A percentile compares a stretch with the other conserved stretches of the same genome.
phyloP scores from a whole-genome alignment of 805 yeast genomes.

The Candida takata region DNA sequence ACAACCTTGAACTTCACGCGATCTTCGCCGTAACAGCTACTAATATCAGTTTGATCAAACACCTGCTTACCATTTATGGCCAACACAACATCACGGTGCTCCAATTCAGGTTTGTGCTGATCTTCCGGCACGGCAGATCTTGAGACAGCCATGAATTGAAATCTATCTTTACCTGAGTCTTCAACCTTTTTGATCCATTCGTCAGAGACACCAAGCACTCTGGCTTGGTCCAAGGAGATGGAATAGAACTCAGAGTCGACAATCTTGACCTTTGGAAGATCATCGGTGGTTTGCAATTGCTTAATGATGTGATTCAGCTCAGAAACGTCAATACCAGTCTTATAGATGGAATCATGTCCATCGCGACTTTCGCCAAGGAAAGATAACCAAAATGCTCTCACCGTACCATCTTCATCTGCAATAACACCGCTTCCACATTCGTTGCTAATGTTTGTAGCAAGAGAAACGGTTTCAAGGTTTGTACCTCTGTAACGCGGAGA shows the following conservation, averaged over 20 bases:
- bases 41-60: constrained; percentile 53
- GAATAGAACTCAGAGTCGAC: constrained; percentile 76
- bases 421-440: constrained; percentile 78
- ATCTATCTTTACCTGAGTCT: constrained; percentile 51
- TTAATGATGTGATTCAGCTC: constrained; percentile 55
- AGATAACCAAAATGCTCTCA: constrained; percentile 81
- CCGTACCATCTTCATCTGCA: constrained; percentile 68
- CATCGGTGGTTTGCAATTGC: constrained; percentile 40
- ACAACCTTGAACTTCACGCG: constrained; percentile 54
- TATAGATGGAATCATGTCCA: constrained; percentile 50
- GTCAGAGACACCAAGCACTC: constrained; percentile 83
- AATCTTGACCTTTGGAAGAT: constrained; percentile 52
- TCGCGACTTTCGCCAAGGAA: constrained; percentile 71
- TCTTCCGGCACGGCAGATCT: constrained; percentile 53
- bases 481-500: constrained; percentile 83
- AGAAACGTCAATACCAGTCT: constrained; percentile 72
- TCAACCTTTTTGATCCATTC: constrained; percentile 72
- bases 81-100: constrained; percentile 71
- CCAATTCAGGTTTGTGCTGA: constrained; percentile 22
- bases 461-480: constrained; percentile 67
- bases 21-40: constrained; percentile 31
- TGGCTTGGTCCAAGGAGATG: constrained; percentile 62
- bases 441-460: constrained; percentile 64
- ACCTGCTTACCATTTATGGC: constrained; percentile 61
- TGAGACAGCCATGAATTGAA: constrained; percentile 65